Evolutionary conservation across 345 rosid genomes (phyloP).

Genomic region (Gossypium arboreum): DNA sequence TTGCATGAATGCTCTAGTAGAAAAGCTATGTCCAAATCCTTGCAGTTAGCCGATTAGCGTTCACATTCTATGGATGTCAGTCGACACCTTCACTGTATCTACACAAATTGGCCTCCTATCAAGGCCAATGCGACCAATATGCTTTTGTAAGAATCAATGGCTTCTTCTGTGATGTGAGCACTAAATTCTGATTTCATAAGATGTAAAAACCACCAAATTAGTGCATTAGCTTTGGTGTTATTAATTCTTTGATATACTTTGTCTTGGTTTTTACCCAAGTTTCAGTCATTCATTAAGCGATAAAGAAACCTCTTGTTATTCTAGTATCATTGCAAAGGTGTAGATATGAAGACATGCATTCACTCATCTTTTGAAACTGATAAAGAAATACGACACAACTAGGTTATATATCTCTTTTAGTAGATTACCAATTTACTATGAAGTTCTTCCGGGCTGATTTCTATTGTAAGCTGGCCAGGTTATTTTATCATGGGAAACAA

Average conservation of each 20-base stretch:
- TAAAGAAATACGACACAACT: neutral
- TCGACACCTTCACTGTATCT: neutral
- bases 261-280: neutral
- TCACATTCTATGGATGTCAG: neutral
- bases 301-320: neutral
- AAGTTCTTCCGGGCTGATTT: neutral
- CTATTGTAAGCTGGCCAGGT: constrained; percentile 20
- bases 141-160: neutral
- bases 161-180: neutral
- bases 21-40: neutral
- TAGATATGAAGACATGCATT: neutral
- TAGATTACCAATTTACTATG: neutral
- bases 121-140: neutral
- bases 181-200: neutral
- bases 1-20: neutral
- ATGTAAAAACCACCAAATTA: neutral
- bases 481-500: constrained; percentile 59
- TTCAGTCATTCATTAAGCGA: neutral
- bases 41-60: neutral
- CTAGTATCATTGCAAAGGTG: neutral
- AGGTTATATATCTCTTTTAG: neutral
- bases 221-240: neutral
- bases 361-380: neutral
- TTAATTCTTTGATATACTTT: neutral
- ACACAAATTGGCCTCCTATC: neutral